These are phyloP conservation scores for Daldinia vernicosa DNA, from an alignment of 495 filamentous ascomycete species.

Conservation along the genomic window DNA sequence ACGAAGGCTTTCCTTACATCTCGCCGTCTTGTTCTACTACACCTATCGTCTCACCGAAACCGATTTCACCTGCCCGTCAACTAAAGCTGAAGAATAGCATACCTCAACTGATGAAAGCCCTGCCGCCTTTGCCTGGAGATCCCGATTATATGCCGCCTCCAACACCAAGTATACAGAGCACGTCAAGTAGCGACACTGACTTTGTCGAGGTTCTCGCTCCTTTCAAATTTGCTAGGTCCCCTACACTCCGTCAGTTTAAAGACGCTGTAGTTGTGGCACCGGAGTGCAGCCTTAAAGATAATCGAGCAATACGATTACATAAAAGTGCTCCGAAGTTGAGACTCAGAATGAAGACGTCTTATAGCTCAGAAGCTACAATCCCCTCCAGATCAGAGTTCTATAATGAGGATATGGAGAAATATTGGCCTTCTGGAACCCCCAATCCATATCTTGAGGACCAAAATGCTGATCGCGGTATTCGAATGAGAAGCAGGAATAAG, in stretches of 20 bases:
- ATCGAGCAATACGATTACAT: slow-evolving; percentile 7
- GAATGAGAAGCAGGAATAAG: slow-evolving; percentile 34
- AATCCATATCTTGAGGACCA: slow-evolving; percentile 10
- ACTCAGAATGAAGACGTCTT: slow-evolving; percentile 45
- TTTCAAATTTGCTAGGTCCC: slow-evolving; percentile 28
- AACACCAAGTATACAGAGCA: slow-evolving; percentile 32
- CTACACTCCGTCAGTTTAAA: slow-evolving; percentile 5
- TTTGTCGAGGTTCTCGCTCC: slow-evolving; percentile 41
- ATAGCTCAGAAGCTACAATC: slow-evolving; percentile 26
- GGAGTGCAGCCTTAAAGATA: neutral
- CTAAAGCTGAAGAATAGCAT: slow-evolving; percentile 60
- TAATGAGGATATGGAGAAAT: neutral
- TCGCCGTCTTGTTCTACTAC: slow-evolving; percentile 41
- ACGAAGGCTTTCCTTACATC: slow-evolving; percentile 42
- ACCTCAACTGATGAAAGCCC: slow-evolving; percentile 60
- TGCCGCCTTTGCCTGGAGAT: slow-evolving; percentile 54
- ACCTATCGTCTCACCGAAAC: slow-evolving; percentile 55
- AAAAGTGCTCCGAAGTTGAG: slow-evolving; percentile 46
- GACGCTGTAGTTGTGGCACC: neutral
- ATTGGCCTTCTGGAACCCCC: neutral
- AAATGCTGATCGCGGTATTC: neutral
- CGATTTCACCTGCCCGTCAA: slow-evolving; percentile 57
- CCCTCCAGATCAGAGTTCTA: slow-evolving; percentile 9
- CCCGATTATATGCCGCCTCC: slow-evolving; percentile 36
- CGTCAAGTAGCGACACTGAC: slow-evolving; percentile 34